Evolutionary conservation across 73 alveolate genomes (phyloP).

Genomic region (Tetrahymena malaccensis): DNA sequence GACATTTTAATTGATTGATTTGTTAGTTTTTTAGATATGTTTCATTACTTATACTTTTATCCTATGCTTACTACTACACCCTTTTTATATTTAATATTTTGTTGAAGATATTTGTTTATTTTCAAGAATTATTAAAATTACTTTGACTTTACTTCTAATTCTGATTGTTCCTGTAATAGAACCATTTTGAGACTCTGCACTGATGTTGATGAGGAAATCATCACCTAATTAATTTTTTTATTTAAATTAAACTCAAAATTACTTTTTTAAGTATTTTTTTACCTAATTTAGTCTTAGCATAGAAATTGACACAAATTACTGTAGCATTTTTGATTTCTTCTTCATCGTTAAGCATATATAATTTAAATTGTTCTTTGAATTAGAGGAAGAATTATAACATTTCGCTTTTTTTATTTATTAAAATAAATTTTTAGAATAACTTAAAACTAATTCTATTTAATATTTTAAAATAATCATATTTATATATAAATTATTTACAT

Average conservation of each 20-base stretch:
- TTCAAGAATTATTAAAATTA: background rate
- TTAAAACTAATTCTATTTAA: background rate
- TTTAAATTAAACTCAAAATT: background rate
- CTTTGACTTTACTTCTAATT: slow-evolving; percentile 38
- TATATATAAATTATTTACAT: background rate
- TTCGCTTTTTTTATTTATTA: background rate
- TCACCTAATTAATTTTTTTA: background rate
- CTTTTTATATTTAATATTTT: background rate
- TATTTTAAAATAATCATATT: background rate
- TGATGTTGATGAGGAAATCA: slow-evolving; percentile 29
- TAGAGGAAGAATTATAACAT: background rate
- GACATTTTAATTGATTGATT: background rate
- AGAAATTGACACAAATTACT: slow-evolving; percentile 13
- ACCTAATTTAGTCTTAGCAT: slow-evolving; percentile 38
- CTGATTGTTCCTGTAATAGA: slow-evolving; percentile 21
- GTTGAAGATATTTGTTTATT: background rate
- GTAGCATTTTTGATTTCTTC: background rate
- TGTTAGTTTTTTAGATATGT: background rate
- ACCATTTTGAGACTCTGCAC: slow-evolving; percentile 22
- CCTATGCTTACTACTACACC: background rate
- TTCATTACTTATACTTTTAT: background rate
- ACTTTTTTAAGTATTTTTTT: background rate
- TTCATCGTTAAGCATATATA: background rate
- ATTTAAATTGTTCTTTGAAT: background rate
- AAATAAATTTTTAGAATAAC: background rate